Evolutionary conservation across 306 rosid genomes (phyloP).

Genomic region (Lablab purpureus): DNA sequence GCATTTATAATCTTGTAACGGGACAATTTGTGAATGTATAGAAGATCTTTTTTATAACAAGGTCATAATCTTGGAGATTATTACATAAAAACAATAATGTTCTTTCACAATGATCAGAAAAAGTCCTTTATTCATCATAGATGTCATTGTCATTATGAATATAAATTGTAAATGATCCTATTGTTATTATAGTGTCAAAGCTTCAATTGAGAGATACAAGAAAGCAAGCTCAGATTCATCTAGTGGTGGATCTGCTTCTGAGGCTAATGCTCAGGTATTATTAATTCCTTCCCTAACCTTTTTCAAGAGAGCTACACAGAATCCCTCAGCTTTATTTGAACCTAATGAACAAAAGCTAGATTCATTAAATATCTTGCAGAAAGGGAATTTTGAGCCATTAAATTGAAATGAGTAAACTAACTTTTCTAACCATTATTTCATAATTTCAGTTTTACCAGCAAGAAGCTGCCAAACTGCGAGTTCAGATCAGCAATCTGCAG

Average conservation of each 20-base stretch:
- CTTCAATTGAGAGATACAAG: constrained; percentile 90
- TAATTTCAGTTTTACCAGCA: constrained; percentile 82
- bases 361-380: not conserved
- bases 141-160: not conserved
- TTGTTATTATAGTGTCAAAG: constrained; percentile 67
- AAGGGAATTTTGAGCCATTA: not conserved
- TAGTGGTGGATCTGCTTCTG: constrained; percentile 65
- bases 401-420: constrained; percentile 22
- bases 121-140: not conserved
- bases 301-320: not conserved
- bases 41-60: not conserved
- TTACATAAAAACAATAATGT: not conserved
- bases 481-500: constrained; percentile 67
- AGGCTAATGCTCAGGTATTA: constrained; percentile 81
- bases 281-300: not conserved
- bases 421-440: not conserved
- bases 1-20: not conserved
- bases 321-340: not conserved
- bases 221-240: constrained; percentile 76
- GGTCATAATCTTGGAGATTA: not conserved
- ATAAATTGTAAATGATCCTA: constrained; percentile 31
- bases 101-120: not conserved
- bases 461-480: constrained; percentile 77
- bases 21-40: not conserved
- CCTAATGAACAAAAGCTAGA: not conserved